These are phyloP conservation scores for Arxiozyma bovina DNA, from an alignment of 1,139 yeast genomes.

Conservation along the genomic window DNA sequence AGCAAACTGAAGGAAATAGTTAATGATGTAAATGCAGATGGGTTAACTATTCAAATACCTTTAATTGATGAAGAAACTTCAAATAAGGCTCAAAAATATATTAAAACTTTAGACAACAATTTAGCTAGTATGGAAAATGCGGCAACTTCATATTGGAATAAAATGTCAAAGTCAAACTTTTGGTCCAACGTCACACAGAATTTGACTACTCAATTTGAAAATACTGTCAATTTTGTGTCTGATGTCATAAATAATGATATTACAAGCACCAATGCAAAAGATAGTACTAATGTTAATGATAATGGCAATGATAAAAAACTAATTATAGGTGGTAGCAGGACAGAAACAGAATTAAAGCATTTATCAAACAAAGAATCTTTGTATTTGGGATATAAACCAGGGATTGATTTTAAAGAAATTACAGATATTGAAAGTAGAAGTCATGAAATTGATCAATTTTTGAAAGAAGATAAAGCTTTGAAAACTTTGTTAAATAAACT, in stretches of 20 bases:
- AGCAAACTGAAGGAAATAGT: constrained; percentile 12
- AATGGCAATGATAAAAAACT: not conserved
- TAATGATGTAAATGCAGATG: constrained; percentile 15
- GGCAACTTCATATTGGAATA: constrained; percentile 27
- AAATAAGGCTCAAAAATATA: constrained; percentile 24
- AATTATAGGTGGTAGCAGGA: constrained; percentile 41
- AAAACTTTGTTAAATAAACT: constrained; percentile 50
- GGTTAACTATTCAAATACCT: constrained; percentile 17
- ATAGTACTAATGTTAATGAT: constrained; percentile 6
- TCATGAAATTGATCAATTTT: constrained; percentile 41
- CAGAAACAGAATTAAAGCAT: constrained; percentile 50
- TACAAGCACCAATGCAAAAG: constrained; percentile 20
- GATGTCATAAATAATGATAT: not conserved
- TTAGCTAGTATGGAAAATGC: constrained; percentile 23
- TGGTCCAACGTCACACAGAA: constrained; percentile 24
- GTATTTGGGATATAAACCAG: constrained; percentile 32
- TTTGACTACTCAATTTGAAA: constrained; percentile 16
- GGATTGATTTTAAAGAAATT: constrained; percentile 29
- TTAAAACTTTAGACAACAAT: constrained; percentile 22
- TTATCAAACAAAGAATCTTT: constrained; percentile 41
- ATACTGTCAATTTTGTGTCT: constrained; percentile 15
- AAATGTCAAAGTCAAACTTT: constrained; percentile 20
- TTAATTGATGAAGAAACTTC: constrained; percentile 16
- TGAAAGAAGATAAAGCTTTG: constrained; percentile 47
- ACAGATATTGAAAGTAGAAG: constrained; percentile 47